Percentiles rank a stretch among this genome's conserved stretches.
Evolutionary conservation across 1,139 yeast species (phyloP).

Genomic region (Saccharomyces hybrid): DNA sequence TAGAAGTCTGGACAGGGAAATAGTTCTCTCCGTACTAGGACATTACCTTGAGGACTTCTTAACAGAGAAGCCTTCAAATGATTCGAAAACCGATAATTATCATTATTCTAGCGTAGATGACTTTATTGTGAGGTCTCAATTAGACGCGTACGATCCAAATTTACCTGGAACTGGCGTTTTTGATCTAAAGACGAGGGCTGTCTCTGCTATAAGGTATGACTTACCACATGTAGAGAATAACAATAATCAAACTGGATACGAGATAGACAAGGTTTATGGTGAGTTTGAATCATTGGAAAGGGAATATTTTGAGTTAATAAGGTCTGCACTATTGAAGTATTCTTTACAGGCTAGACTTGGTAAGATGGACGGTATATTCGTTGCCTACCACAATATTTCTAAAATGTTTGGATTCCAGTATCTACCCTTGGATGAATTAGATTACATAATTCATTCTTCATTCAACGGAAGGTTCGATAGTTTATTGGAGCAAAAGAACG

Average conservation of each 20-base stretch:
- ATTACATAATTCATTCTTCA: conserved; percentile 46
- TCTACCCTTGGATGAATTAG: conserved; percentile 66
- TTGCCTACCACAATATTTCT: conserved; percentile 82
- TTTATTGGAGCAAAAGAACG: conserved; percentile 28
- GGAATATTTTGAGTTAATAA: conserved; percentile 69
- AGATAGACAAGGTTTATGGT: conserved; percentile 55
- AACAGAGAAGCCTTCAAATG: conserved; percentile 38
- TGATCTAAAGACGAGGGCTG: conserved; percentile 89
- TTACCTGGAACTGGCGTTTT: conserved; percentile 89
- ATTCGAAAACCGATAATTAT: conserved; percentile 36
- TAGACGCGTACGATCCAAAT: conserved; percentile 71
- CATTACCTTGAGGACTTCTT: conserved; percentile 68
- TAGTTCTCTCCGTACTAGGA: conserved; percentile 68
- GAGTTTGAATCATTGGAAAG: conserved; percentile 69
- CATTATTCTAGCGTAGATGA: conserved; percentile 66
- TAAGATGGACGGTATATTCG: conserved; percentile 91
- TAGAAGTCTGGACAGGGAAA: conserved; percentile 59
- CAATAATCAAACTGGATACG: conserved; percentile 54
- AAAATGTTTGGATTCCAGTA: conserved; percentile 87
- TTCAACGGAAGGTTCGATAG: conserved; percentile 14
- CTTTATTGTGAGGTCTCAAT: conserved; percentile 80
- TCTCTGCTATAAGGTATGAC: conserved; percentile 76
- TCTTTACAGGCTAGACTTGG: conserved; percentile 90
- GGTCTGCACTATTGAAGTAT: conserved; percentile 75
- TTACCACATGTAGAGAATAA: conserved; percentile 51